A percentile compares a stretch with the other conserved stretches of the same genome.
Evolutionary conservation across 192 early-diverging fungal species (phyloP).

Genomic region (Backusella sp.): DNA sequence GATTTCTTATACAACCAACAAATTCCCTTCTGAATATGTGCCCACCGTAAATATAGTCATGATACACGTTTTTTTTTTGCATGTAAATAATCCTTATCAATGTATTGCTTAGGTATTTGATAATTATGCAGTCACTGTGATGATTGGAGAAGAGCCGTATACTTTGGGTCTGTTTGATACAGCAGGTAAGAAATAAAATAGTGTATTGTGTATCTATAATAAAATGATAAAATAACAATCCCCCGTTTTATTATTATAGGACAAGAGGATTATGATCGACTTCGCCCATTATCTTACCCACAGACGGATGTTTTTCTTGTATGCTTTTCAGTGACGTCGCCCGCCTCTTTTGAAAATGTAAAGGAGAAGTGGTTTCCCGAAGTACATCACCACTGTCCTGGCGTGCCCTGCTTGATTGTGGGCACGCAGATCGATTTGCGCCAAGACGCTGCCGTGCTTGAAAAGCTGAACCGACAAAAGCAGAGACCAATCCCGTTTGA

Average conservation of each 20-base stretch:
- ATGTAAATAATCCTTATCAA: background rate
- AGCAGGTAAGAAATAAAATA: slow-evolving; percentile 38
- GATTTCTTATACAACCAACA: slow-evolving; percentile 95
- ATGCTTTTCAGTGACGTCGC: slow-evolving; percentile 88
- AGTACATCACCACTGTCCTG: slow-evolving; percentile 94
- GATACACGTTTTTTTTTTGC: no score
- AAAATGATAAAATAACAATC: background rate
- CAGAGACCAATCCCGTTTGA: slow-evolving; percentile 80
- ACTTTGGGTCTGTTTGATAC: slow-evolving; percentile 95
- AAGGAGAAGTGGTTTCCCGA: slow-evolving; percentile 96
- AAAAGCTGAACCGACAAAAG: slow-evolving; percentile 75
- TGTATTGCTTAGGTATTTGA: slow-evolving; percentile 70
- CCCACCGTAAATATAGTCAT: slow-evolving; percentile 70
- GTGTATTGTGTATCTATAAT: background rate
- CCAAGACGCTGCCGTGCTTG: slow-evolving; percentile 70
- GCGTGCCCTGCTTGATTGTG: slow-evolving; percentile 90
- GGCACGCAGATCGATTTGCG: slow-evolving; percentile 87
- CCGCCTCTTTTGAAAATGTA: slow-evolving; percentile 92
- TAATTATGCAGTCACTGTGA: slow-evolving; percentile 96
- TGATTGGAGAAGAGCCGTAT: slow-evolving; percentile 96
- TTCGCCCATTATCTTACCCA: slow-evolving; percentile 90
- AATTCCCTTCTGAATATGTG: slow-evolving; percentile 93
- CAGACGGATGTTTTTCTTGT: slow-evolving; percentile 94
- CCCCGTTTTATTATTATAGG: slow-evolving; percentile 1
- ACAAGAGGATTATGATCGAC: slow-evolving; percentile 94